Conservation (phyloP, 2,329 filamentous ascomycete species). For the Rosellinia necatrix region DNA sequence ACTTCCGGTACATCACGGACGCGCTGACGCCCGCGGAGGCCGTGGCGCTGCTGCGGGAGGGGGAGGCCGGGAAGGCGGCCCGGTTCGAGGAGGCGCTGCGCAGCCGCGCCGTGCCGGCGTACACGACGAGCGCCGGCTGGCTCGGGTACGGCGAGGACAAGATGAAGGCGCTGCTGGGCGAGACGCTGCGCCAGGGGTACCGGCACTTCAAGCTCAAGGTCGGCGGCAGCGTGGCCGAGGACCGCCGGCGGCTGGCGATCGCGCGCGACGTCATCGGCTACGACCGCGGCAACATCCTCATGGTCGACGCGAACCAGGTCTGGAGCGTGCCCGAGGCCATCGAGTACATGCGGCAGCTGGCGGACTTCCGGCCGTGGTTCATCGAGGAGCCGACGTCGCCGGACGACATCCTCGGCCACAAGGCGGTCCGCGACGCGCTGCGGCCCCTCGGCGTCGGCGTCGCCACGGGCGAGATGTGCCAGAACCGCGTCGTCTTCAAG, state of each 20-base stretch:
- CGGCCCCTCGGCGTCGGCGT: conserved; percentile 77
- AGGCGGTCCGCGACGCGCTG: conserved; percentile 80
- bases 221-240: conserved; percentile 72
- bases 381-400: conserved; percentile 93
- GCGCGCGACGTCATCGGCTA: conserved; percentile 81
- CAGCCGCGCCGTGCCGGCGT: conserved; percentile 80
- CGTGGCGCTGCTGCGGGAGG: conserved; percentile 68
- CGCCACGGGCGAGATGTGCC: conserved; percentile 93
- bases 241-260: conserved; percentile 71
- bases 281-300: conserved; percentile 81
- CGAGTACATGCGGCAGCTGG: conserved; percentile 80
- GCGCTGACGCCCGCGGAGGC: conserved; percentile 88
- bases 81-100: conserved; percentile 75
- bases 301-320: conserved; percentile 93
- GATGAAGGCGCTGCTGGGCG: conserved; percentile 74
- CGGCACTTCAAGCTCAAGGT: conserved; percentile 92
- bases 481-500: conserved; percentile 94
- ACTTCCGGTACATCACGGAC: conserved; percentile 94
- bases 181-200: conserved; percentile 79
- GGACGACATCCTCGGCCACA: conserved; percentile 88
- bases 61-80: conserved; percentile 69
- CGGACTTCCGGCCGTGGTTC: conserved; percentile 87
- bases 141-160: conserved; percentile 88
- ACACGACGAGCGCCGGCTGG: conserved; percentile 91
- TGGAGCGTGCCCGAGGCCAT: conserved; percentile 92